phyloP scores from a whole-genome alignment of 2,329 filamentous ascomycete genomes.

The Fusarium sp. region DNA sequence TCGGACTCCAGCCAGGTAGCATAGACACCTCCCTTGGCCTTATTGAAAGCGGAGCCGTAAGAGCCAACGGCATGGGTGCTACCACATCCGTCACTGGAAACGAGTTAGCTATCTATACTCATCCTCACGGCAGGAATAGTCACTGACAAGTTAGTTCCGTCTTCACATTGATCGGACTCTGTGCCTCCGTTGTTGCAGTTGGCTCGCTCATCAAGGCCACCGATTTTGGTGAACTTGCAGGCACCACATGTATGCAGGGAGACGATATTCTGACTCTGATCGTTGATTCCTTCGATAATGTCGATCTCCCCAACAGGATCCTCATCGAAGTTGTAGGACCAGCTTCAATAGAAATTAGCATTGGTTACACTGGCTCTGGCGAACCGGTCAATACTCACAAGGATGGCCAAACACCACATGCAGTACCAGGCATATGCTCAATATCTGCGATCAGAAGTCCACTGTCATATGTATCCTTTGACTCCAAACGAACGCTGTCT shows the following conservation, averaged over 20 bases:
- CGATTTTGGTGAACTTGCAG: slow-evolving; percentile 59
- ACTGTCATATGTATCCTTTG: slow-evolving; percentile 69
- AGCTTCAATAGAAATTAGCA: neutral
- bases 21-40: slow-evolving; percentile 71
- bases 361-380: fast-evolving
- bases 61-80: slow-evolving; percentile 13
- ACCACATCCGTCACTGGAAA: slow-evolving; percentile 12
- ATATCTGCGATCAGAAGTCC: slow-evolving; percentile 71
- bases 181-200: slow-evolving; percentile 62
- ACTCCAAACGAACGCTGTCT: slow-evolving; percentile 73
- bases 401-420: slow-evolving; percentile 40
- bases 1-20: slow-evolving; percentile 76
- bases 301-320: slow-evolving; percentile 72
- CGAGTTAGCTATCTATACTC: neutral
- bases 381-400: slow-evolving; percentile 15
- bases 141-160: slow-evolving; percentile 28
- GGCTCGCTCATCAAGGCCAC: slow-evolving; percentile 53
- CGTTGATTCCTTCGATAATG: slow-evolving; percentile 79
- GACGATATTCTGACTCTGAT: slow-evolving; percentile 65
- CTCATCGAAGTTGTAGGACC: slow-evolving; percentile 28
- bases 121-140: fast-evolving
- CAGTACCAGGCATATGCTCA: slow-evolving; percentile 35
- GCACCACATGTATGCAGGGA: slow-evolving; percentile 72
- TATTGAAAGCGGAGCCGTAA: slow-evolving; percentile 12
- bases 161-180: slow-evolving; percentile 33